Base-by-base conservation (phyloP, 2,329 filamentous ascomycete genomes). In the Fusarium papillatum region DNA sequence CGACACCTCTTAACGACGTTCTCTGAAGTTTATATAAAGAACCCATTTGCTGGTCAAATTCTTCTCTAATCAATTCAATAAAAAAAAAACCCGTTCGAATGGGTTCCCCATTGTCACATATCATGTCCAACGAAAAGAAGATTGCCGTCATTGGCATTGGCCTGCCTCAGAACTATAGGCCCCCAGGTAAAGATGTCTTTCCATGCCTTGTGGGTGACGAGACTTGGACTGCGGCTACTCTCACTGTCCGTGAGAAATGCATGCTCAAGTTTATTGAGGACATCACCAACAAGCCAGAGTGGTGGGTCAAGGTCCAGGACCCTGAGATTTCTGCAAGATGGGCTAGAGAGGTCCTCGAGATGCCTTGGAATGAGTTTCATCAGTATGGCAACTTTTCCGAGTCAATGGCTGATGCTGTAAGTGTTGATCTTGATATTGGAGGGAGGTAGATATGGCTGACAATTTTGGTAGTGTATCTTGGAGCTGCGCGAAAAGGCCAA, bases 241-340 rank as follows among this genome's bases (percentile, higher is more conserved):
- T 83, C 17, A 73, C 78, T 16, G 76, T 81, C 39, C 80, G 81
- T 1, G 82, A 84, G 66, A 69, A 78, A 2, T 83, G 81, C 70
- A 84, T 84, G 81, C 75, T 84, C 19, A 79, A 76, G 62, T 57
- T 82, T 14, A 75, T 84, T 0, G 81, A 84, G 39, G 79, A 82
- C 26, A 65, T 84, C 31, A 83, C 81, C 57, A 81, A 84, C 65
- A 84, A 83, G 66, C 79, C 82, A 19, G 79, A 83, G 10, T 84
- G 82, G 82, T 83, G 82, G 82, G 68, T 50, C 62, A 84, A 84
- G 57, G 78, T 83, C 16, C 71, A 71, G 3, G 75, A 83, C 22
- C 48, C 76, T 0, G 71, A 78, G 0, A 81, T 84, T 57, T 41
- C 69, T 3, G 68, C 70, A 3, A 82, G 76, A 26, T 84, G 82